Base-by-base conservation (phyloP, 805 yeast species). In the Cyberlindnera xishuangbannaensis region DNA sequence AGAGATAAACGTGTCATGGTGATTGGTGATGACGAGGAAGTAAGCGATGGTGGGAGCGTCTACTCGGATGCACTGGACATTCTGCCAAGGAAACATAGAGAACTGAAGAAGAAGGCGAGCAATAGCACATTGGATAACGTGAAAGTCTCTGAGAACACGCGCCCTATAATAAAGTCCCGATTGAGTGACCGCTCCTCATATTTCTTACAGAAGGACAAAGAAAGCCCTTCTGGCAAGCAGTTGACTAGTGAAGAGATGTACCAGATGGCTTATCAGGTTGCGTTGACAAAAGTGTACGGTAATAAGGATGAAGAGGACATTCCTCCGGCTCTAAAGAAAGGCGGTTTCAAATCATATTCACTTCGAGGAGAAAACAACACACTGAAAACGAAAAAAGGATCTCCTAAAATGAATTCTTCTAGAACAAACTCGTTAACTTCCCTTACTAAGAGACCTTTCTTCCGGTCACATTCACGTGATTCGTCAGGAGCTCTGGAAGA, bases 201-300 rank as follows among this genome's bases (percentile, higher is more conserved):
- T n/a, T n/a, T n/a, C n/a, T n/a, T n/a, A n/a, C n/a, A n/a, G n/a
- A n/a, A n/a, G n/a, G n/a, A n/a, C n/a, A 22, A 31, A 4, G 19
- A 27, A 13, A 29, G 32, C 14, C 20, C 42, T 10, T 28, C 29
- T 20, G 32, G 28, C 12, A 25, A 22, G 14, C n/a, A 11, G 17
- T 10, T 41, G 35, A 28, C 23, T 18, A 40, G 36, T 5, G 31
- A 65, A 25, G 79, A 76, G 41, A 60, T 75, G 63, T 77, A 76
- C 44, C 64, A 62, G 15, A 59, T 59, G 42, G 83, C 83, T 0
- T 60, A 69, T 40, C 69, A 69, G 41, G 69, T 71, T 11, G 83
- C 84, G 0, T 59, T 66, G 51, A 65, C 62, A 39, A 73, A 64
- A 37, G 82, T 77, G 2, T 75, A 75, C 46, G 79, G 78, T 6